These are phyloP conservation scores for Eucalyptus guilfoylei DNA, from an alignment of 345 rosid genomes.

Conservation along the genomic window DNA sequence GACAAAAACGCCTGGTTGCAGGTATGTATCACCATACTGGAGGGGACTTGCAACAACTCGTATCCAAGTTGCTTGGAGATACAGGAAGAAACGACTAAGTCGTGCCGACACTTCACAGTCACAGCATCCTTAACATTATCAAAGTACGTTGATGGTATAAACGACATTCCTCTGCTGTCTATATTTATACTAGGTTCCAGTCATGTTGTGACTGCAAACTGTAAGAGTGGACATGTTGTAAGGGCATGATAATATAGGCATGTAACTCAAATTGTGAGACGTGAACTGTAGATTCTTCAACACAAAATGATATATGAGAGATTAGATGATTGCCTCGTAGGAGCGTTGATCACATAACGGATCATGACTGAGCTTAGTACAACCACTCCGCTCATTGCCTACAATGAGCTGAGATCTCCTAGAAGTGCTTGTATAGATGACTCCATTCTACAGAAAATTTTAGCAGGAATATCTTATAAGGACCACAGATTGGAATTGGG, in stretches of 20 bases:
- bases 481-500: neutral
- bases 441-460: neutral
- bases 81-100: slow-evolving; percentile 40
- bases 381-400: neutral
- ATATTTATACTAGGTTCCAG: neutral
- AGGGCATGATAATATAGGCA: neutral
- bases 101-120: slow-evolving; percentile 11
- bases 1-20: neutral
- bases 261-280: neutral
- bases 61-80: slow-evolving; percentile 88
- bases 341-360: neutral
- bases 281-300: neutral
- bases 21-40: slow-evolving; percentile 84
- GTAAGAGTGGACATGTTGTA: neutral
- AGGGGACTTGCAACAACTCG: slow-evolving; percentile 42
- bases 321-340: neutral
- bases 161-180: neutral
- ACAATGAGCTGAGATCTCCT: neutral
- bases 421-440: neutral
- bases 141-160: neutral
- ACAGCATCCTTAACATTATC: neutral
- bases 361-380: neutral
- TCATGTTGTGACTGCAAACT: neutral
- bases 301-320: neutral
- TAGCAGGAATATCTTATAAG: neutral